A percentile compares a stretch with the other conserved stretches of the same genome.
Conservation (phyloP, 208 protist genomes). For the Lotmaria passim region DNA sequence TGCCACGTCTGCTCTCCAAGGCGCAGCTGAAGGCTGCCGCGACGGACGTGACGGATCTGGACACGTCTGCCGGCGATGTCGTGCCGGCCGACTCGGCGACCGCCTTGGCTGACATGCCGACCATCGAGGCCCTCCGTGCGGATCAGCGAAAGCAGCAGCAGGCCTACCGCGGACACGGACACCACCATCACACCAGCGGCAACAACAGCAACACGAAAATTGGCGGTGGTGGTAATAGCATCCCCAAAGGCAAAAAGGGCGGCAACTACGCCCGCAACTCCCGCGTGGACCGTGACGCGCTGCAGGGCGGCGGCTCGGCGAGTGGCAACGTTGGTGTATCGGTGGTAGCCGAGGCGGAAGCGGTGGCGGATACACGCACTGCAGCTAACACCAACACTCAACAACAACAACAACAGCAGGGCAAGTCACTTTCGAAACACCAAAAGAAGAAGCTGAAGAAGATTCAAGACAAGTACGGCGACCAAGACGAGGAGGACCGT, state of each 20-base stretch:
- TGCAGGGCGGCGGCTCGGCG: background rate
- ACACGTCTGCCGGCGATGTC: slow-evolving; percentile 2
- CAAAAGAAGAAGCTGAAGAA: slow-evolving; percentile 79
- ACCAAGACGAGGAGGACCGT: slow-evolving; percentile 83
- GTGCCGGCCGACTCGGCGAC: slow-evolving; percentile 28
- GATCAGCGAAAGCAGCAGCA: slow-evolving; percentile 21
- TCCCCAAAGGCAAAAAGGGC: slow-evolving; percentile 4
- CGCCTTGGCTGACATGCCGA: slow-evolving; percentile 28
- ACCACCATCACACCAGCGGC: background rate
- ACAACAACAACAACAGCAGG: slow-evolving; percentile 3
- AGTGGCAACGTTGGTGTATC: background rate
- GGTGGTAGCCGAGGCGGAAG: background rate
- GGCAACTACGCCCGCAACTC: slow-evolving; percentile 23
- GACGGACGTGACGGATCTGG: background rate
- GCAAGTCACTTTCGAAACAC: slow-evolving; percentile 51
- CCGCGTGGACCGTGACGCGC: slow-evolving; percentile 19
- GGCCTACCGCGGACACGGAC: background rate
- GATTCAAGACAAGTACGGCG: slow-evolving; percentile 78
- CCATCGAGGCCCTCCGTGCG: slow-evolving; percentile 34
- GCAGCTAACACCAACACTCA: slow-evolving; percentile 5
- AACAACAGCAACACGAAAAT: background rate
- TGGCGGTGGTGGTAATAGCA: background rate
- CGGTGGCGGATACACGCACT: background rate
- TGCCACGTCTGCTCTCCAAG: slow-evolving; percentile 18
- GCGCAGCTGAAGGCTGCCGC: background rate